Conservation (phyloP, 2,329 filamentous ascomycete species). For the Elsinoe australis region DNA sequence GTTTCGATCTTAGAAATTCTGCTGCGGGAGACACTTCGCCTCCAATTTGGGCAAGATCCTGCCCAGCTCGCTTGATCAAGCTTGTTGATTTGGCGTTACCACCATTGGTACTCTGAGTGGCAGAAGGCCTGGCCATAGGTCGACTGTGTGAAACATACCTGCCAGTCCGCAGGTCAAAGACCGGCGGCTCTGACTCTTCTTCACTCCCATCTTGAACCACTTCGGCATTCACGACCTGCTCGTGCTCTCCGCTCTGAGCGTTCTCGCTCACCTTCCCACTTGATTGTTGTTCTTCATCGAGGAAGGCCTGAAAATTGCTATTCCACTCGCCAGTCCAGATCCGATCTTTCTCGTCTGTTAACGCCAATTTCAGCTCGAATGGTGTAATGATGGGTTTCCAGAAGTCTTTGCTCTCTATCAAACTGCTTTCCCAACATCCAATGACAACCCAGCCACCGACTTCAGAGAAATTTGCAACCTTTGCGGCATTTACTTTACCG, state of each 20-base stretch:
- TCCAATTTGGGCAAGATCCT: constrained; percentile 72
- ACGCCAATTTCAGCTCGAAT: constrained; percentile 75
- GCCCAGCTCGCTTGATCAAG: constrained; percentile 58
- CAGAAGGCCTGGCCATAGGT: constrained; percentile 50
- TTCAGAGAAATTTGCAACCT: constrained; percentile 93
- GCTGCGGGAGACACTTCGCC: constrained; percentile 86
- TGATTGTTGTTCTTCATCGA: constrained; percentile 38
- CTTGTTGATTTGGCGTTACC: constrained; percentile 20
- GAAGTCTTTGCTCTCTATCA: constrained; percentile 83
- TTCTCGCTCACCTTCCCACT: no score
- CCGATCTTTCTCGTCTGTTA: constrained; percentile 66
- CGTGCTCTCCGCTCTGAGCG: no score
- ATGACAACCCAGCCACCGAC: constrained; percentile 96
- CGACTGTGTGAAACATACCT: constrained; percentile 70
- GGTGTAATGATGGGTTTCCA: constrained; percentile 90
- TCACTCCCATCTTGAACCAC: constrained; percentile 45
- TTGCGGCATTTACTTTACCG: constrained; percentile 90
- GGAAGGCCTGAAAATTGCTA: constrained; percentile 69
- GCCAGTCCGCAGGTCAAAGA: constrained; percentile 87
- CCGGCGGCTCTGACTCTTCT: constrained; percentile 62
- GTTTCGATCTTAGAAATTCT: constrained; percentile 70
- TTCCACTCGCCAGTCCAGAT: constrained; percentile 86
- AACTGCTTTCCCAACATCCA: constrained; percentile 93
- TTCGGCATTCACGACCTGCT: no score
- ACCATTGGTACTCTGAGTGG: constrained; percentile 1